A percentile compares a stretch with the other conserved stretches of the same genome.
Conservation (phyloP, 179 eudicot genomes). For the Actinidia polygama region DNA sequence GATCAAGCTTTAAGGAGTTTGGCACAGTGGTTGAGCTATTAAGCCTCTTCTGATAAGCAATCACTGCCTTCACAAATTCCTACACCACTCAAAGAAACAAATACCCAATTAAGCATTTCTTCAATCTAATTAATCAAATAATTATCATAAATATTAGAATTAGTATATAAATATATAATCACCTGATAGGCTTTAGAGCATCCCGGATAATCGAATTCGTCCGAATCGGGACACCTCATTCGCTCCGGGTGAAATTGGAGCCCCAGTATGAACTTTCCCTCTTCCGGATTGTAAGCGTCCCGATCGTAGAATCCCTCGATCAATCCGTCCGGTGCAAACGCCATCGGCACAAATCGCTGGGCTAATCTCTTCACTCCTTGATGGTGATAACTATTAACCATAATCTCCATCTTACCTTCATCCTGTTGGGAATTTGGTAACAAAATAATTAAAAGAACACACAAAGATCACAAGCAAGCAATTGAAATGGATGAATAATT, state of each 20-base stretch:
- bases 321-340: constrained; percentile 73
- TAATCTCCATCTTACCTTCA: constrained; percentile 47
- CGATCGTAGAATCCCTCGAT: constrained; percentile 89
- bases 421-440: too few relatives aligned
- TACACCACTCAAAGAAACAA: constrained; percentile 21
- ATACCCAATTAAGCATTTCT: neutral
- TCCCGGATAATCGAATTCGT: constrained; percentile 82
- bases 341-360: constrained; percentile 80
- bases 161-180: neutral
- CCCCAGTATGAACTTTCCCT: constrained; percentile 87
- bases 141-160: too few relatives aligned
- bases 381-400: constrained; percentile 89
- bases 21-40: constrained; percentile 39
- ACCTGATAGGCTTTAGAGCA: constrained; percentile 86
- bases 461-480: too few relatives aligned
- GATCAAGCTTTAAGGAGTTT: constrained; percentile 46
- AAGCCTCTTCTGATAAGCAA: constrained; percentile 67
- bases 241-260: constrained; percentile 95
- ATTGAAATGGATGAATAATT: too few relatives aligned
- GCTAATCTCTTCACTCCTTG: constrained; percentile 88
- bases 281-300: constrained; percentile 68
- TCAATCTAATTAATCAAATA: too few relatives aligned
- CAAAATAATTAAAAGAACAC: too few relatives aligned
- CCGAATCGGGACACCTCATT: constrained; percentile 58
- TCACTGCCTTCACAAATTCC: constrained; percentile 88